Evolutionary conservation across 352 stramenopile genomes (phyloP), one percentile per base, ranked within the genome.

Genomic region (Aphanomyces stellatus): DNA sequence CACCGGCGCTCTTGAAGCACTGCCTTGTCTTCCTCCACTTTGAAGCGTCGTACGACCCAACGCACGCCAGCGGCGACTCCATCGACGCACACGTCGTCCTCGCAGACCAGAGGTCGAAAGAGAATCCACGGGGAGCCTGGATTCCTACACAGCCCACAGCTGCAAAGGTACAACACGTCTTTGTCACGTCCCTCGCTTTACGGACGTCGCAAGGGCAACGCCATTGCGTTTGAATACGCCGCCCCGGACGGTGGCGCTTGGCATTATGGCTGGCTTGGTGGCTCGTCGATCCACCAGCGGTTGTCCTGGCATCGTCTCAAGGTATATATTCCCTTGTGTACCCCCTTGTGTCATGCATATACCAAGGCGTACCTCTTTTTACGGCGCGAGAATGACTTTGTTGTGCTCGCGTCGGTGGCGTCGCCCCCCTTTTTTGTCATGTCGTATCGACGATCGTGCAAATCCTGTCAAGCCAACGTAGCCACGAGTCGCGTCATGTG

Each of bases 371-470:
- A n/a, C n/a, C n/a, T n/a, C n/a, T n/a, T n/a, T n/a, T n/a, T n/a
- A n/a, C n/a, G n/a, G n/a, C n/a, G n/a, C n/a, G n/a, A n/a, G n/a
- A n/a, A n/a, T n/a, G 4, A 28, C 19, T 43, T 63, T 8, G 5
- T 25, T 4, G 57, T 65, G 22, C n/a, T 67, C 13, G 60, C 60
- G 0, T 57, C 42, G 25, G 27, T 31, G 4, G 8, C 48, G 22
- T 67, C 60, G 33, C 60, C 60, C 28, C 48, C 60, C 1, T 56
- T 59, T 31, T 57, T 67, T 28, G 60, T 59, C 43, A 67, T 59
- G 25, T 67, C 60, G 11, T 67, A 57, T 24, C 41, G 60, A 28
- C 60, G 60, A 2, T 49, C 60, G n/a, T 67, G 60, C 37, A 67
- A 67, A 42, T 13, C 48, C 15, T 67, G 60, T 24, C 60, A 67